Evolutionary conservation across 768 basidiomycete species (phyloP), one percentile per base, ranked within the genome.

Genomic region (Suillus cothurnatus): DNA sequence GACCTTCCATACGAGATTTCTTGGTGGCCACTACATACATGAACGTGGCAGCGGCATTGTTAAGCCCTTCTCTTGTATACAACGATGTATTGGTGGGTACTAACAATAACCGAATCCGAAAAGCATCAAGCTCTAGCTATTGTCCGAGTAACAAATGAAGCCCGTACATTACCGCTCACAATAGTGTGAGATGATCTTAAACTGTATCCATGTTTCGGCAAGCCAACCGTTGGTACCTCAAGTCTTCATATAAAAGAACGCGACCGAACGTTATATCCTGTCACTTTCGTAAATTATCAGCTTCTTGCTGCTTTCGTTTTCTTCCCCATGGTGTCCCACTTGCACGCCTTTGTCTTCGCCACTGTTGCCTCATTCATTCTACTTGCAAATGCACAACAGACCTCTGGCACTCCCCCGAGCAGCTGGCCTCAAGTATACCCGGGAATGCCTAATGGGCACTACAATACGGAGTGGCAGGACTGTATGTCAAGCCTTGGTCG

Each of bases 401-500:
- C 39, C 58, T 62, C 65, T 45, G 67, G 63, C 23, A 63, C 65
- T 17, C 76, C 71, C 1, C 76, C 78, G 31, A 71, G 74, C 67
- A 69, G 72, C 66, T 81, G 76, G 73, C 80, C 81, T 11, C 80
- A 81, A 47, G 72, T 69, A 49, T 83, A 84, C 67, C 77, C 82
- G 23, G 81, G 81, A 1, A 79, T 80, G 69, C 82, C 82, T 14
- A 69, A 63, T 2, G 79, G 81, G 28, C 81, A 82, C 69, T 87
- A 84, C 65, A 81, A 83, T 68, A 81, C 85, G 38, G 79, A 77
- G 63, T 90, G 89, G 88, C 89, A 89, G 74, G 72, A 77, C 61
- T 90, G 88, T 89, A 74, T 26, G 84, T 76, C n/a, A 17, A 34
- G 12, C 17, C 19, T 45, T 38, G 3, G 28, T 32, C 23, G 8